These are phyloP conservation scores for Thalassiosira exigua DNA, from an alignment of 352 stramenopile genomes.

Conservation along the genomic window DNA sequence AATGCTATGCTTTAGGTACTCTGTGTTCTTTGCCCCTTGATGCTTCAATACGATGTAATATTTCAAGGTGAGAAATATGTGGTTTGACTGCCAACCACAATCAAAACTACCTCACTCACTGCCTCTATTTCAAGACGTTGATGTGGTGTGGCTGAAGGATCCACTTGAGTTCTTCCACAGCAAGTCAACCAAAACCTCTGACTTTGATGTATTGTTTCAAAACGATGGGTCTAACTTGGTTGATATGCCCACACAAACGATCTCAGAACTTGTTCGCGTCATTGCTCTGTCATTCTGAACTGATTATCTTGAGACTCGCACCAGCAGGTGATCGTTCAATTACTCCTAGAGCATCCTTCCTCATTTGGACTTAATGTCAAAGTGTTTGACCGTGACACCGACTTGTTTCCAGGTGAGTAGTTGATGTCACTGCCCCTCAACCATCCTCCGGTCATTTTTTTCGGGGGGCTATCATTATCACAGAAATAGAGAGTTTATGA, in stretches of 20 bases:
- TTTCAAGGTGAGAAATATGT: no score
- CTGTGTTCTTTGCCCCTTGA: no score
- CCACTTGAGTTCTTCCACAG: conserved; percentile 63
- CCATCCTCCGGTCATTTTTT: neutral
- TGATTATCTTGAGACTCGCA: conserved; percentile 62
- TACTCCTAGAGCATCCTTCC: conserved; percentile 63
- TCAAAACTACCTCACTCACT: no score
- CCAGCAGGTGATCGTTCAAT: conserved; percentile 68
- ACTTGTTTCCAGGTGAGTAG: conserved; percentile 58
- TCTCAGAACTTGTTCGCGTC: conserved; percentile 64
- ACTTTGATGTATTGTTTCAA: conserved; percentile 74
- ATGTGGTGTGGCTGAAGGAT: conserved; percentile 71
- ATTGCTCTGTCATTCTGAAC: conserved; percentile 62
- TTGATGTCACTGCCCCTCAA: neutral
- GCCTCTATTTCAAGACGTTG: conserved; percentile 68
- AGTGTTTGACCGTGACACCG: conserved; percentile 60
- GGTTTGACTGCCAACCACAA: no score
- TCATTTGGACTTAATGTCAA: conserved; percentile 71
- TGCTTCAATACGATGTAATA: no score
- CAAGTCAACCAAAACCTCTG: conserved; percentile 49
- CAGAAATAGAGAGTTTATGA: conserved; percentile 68
- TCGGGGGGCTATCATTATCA: conserved; percentile 73
- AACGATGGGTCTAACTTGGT: conserved; percentile 76
- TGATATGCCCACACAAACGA: conserved; percentile 60
- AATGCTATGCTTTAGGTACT: no score